These are phyloP conservation scores for Cunninghamia lanceolata DNA, from an alignment of 75 land plant genomes.

Conservation along the genomic window DNA sequence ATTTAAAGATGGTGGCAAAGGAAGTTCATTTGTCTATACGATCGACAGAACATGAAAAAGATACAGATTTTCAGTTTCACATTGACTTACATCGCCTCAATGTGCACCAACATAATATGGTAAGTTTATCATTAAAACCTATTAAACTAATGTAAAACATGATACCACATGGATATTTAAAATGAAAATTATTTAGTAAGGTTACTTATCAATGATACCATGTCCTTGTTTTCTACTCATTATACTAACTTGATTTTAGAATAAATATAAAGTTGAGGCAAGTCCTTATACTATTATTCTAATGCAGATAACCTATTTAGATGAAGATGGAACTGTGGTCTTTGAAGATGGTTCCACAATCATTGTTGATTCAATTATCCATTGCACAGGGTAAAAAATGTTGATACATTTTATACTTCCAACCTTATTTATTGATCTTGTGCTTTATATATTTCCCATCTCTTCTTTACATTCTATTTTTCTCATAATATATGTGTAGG, in stretches of 20 bases:
- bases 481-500: constrained; percentile 37
- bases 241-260: neutral
- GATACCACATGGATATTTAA: neutral
- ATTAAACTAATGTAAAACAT: constrained; percentile 30
- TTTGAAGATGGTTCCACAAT: constrained; percentile 53
- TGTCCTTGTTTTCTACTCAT: neutral
- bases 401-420: neutral
- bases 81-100: neutral
- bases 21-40: constrained; percentile 67
- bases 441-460: neutral
- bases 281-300: neutral
- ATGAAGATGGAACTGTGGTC: neutral
- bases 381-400: constrained; percentile 74
- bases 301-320: neutral
- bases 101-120: neutral
- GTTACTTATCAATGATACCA: neutral
- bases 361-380: constrained; percentile 61
- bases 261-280: constrained; percentile 35
- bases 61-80: no score
- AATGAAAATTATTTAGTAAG: no score
- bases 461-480: neutral
- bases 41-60: constrained; percentile 23
- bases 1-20: constrained; percentile 62
- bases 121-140: constrained; percentile 21
- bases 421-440: neutral